phyloP scores from a whole-genome alignment of 2,329 filamentous ascomycete genomes.

The Talaromyces funiculosus region DNA sequence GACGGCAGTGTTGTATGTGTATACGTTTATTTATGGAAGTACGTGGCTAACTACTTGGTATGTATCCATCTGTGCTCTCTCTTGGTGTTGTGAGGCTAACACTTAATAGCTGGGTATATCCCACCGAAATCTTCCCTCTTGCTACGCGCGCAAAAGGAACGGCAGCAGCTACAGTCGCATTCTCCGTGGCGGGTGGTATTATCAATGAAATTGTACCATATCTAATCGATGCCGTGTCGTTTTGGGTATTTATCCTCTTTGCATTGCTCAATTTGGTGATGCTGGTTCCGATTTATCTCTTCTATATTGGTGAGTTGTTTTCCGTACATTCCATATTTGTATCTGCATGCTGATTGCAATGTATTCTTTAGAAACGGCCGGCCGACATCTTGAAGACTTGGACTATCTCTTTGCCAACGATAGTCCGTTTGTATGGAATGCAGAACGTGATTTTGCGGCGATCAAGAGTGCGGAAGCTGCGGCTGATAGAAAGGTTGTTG shows the following conservation, averaged over 20 bases:
- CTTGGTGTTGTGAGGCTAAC: too few relatives aligned
- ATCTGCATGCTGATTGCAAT: neutral
- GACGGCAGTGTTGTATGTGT: too few relatives aligned
- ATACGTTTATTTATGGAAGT: too few relatives aligned
- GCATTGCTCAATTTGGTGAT: neutral
- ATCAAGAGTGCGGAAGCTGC: constrained; percentile 5
- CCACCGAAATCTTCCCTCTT: too few relatives aligned
- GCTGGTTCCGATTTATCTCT: neutral
- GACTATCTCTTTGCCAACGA: constrained; percentile 20
- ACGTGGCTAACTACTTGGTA: too few relatives aligned
- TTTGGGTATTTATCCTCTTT: neutral
- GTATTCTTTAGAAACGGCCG: neutral
- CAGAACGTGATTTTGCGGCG: constrained; percentile 15
- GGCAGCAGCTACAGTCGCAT: too few relatives aligned
- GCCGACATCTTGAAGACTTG: constrained; percentile 16
- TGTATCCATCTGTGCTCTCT: too few relatives aligned
- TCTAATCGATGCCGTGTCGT: neutral
- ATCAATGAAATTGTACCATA: neutral
- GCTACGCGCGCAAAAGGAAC: too few relatives aligned
- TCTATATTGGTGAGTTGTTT: neutral
- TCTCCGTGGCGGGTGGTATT: neutral
- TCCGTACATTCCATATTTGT: neutral
- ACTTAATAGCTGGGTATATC: too few relatives aligned
- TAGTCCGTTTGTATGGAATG: constrained; percentile 17
- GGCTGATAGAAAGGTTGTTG: neutral